These are phyloP conservation scores for Cordyceps sp. DNA, from an alignment of 2,329 filamentous ascomycete species.

Conservation along the genomic window DNA sequence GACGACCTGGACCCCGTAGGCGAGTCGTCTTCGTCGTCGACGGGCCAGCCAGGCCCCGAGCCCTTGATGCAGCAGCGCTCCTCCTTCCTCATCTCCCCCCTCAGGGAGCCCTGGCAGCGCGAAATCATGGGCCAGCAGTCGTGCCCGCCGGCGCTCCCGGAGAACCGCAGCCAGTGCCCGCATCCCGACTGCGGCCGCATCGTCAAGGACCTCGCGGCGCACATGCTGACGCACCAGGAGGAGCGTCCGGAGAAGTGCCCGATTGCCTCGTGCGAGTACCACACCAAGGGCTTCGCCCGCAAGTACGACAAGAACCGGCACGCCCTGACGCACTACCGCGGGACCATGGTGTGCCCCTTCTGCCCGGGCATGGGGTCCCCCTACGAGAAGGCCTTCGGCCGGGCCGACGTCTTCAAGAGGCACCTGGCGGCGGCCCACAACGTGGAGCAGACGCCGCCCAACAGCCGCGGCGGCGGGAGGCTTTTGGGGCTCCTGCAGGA, in stretches of 20 bases:
- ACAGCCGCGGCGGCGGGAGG: constrained; percentile 38
- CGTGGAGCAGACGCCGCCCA: constrained; percentile 86
- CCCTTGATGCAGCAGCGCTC: constrained; percentile 2
- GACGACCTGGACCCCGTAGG: constrained; percentile 11
- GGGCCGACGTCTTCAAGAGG: constrained; percentile 92
- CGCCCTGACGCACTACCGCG: constrained; percentile 92
- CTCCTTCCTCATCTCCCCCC: constrained; percentile 2
- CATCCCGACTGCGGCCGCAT: constrained; percentile 41
- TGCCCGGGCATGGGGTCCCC: constrained; percentile 77
- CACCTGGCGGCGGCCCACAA: constrained; percentile 86
- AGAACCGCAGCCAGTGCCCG: constrained; percentile 33
- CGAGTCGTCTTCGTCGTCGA: constrained; percentile 3
- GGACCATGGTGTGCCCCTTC: constrained; percentile 95
- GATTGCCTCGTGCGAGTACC: constrained; percentile 84
- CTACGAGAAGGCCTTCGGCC: constrained; percentile 88
- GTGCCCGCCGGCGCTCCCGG: constrained; percentile 13
- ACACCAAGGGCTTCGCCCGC: constrained; percentile 82
- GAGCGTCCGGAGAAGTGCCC: constrained; percentile 94
- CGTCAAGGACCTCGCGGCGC: constrained; percentile 56
- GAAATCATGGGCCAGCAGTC: constrained; percentile 10
- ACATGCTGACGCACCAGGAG: constrained; percentile 91
- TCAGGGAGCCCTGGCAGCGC: constrained; percentile 8
- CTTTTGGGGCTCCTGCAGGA: constrained; percentile 3
- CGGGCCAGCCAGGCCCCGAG: constrained; percentile 3
- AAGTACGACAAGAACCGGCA: constrained; percentile 98